Percentiles rank a stretch among this genome's conserved stretches.
phyloP scores from a whole-genome alignment of 1,284 basidiomycete species.

The Trichosporon sp. region DNA sequence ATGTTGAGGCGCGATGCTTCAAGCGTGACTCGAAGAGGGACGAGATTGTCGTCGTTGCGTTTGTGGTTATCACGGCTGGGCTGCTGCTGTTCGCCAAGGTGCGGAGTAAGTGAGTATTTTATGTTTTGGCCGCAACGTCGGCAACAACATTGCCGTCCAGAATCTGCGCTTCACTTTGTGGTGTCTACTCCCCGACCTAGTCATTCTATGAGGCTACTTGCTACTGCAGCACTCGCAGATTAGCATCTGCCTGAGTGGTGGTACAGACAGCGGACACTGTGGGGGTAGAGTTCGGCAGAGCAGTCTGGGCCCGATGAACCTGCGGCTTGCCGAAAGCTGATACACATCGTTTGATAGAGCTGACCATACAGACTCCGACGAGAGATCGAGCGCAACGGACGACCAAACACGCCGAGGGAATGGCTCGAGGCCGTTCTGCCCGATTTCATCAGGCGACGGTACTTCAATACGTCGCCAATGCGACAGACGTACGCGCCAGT shows the following conservation, averaged over 20 bases:
- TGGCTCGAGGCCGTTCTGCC: constrained; percentile 19
- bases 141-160: too few relatives aligned
- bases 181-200: too few relatives aligned
- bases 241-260: too few relatives aligned
- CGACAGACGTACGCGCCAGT: not conserved
- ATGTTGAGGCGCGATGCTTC: constrained; percentile 91
- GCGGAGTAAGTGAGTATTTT: constrained; percentile 50
- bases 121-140: not conserved
- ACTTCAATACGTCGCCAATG: not conserved
- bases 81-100: constrained; percentile 75
- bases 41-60: constrained; percentile 81
- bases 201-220: too few relatives aligned
- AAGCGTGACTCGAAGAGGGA: constrained; percentile 76
- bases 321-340: too few relatives aligned
- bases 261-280: too few relatives aligned
- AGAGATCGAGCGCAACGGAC: constrained; percentile 19
- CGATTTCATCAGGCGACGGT: not conserved
- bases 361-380: constrained; percentile 16
- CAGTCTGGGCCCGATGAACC: too few relatives aligned
- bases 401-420: constrained; percentile 19
- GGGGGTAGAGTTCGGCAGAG: too few relatives aligned
- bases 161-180: too few relatives aligned
- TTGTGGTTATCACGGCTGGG: constrained; percentile 75
- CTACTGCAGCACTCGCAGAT: too few relatives aligned
- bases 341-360: not conserved